Conservation (phyloP, 257 asterid species). For the Nicotiana knightiana region DNA sequence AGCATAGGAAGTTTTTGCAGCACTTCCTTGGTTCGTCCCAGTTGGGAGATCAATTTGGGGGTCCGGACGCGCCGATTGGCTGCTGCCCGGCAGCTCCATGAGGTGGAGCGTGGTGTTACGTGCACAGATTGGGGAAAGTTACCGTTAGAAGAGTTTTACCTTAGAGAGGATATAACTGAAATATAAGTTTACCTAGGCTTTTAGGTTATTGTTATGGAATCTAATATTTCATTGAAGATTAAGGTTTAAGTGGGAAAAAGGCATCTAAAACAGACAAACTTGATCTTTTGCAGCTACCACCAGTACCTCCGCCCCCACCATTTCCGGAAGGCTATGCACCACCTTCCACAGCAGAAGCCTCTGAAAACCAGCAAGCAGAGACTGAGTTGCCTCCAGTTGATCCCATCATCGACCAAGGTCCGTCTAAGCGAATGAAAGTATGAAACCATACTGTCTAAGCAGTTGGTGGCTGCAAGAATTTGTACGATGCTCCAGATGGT, state of each 20-base stretch:
- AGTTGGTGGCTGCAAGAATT: neutral
- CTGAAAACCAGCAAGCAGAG: conserved; percentile 56
- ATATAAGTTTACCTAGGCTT: too few species aligned
- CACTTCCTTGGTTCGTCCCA: too few species aligned
- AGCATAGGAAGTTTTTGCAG: too few species aligned
- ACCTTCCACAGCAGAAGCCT: conserved; percentile 47
- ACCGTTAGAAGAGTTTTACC: too few species aligned
- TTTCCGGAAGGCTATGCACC: conserved; percentile 69
- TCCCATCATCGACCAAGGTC: conserved; percentile 93
- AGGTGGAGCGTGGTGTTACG: too few species aligned
- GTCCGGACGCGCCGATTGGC: too few species aligned
- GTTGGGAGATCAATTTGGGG: too few species aligned
- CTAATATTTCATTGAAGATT: neutral
- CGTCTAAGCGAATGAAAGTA: conserved; percentile 68
- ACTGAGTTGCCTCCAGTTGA: conserved; percentile 37
- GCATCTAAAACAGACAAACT: neutral
- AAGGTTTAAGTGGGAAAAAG: neutral
- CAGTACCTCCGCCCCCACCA: conserved; percentile 75
- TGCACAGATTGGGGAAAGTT: too few species aligned
- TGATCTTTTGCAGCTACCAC: conserved; percentile 51
- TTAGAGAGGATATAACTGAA: too few species aligned
- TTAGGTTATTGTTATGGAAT: too few species aligned
- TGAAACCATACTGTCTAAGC: conserved; percentile 10
- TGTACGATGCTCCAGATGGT: neutral
- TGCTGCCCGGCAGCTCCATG: too few species aligned